phyloP scores from a whole-genome alignment of 2,329 filamentous ascomycete species.

The Aspergillus neoniger region DNA sequence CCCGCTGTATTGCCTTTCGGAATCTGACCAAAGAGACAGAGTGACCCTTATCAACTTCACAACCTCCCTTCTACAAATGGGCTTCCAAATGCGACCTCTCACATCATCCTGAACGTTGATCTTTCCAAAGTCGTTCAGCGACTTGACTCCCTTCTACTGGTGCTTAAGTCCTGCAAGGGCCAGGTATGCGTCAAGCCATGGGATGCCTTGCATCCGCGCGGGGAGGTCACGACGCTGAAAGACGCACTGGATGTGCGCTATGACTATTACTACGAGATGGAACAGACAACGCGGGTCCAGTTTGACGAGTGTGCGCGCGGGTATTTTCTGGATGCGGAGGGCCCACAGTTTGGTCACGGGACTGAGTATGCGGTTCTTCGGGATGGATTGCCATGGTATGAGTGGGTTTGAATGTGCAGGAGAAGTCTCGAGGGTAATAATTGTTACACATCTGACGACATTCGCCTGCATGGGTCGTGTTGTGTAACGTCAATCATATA shows the following conservation, averaged over 20 bases:
- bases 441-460: too few species aligned
- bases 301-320: neutral
- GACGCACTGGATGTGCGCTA: neutral
- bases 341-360: neutral
- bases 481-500: too few species aligned
- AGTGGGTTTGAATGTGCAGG: neutral
- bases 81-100: neutral
- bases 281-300: neutral
- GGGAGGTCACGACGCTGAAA: neutral
- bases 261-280: neutral
- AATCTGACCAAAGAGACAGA: conserved; percentile 21
- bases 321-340: neutral
- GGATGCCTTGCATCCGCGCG: neutral
- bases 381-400: neutral
- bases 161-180: conserved; percentile 34
- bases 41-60: conserved; percentile 38
- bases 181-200: neutral
- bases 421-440: too few species aligned
- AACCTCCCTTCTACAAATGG: conserved; percentile 34
- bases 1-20: neutral
- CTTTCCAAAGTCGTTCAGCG: conserved; percentile 28
- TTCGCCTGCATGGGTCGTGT: neutral
- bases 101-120: conserved; percentile 22
- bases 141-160: conserved; percentile 40
- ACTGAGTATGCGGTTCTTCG: neutral